phyloP scores from a whole-genome alignment of 495 filamentous ascomycete genomes.

The Paragyromitra xinjiangensis region DNA sequence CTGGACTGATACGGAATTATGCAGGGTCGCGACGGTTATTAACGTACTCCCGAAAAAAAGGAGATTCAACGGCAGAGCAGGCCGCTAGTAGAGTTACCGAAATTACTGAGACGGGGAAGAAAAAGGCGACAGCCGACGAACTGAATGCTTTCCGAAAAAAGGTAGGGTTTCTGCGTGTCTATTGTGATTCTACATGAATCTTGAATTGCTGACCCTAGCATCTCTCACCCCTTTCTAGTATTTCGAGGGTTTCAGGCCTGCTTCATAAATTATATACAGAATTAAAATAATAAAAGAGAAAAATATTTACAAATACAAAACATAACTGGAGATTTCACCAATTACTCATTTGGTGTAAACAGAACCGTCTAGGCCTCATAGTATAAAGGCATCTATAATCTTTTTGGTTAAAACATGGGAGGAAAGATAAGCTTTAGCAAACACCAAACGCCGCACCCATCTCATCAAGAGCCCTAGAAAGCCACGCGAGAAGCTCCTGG shows the following conservation, averaged over 20 bases:
- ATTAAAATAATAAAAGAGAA: background rate
- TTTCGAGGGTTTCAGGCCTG: conserved; percentile 53
- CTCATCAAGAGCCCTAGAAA: conserved; percentile 69
- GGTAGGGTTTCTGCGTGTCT: conserved; percentile 28
- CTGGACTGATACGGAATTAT: conserved; percentile 28
- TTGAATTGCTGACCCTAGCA: background rate
- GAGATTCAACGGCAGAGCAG: conserved; percentile 63
- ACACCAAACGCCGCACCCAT: conserved; percentile 74
- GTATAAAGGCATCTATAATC: conserved; percentile 8
- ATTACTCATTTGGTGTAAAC: background rate
- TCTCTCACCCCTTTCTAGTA: conserved; percentile 36
- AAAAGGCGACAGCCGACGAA: conserved; percentile 69
- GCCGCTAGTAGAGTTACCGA: conserved; percentile 58
- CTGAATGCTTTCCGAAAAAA: conserved; percentile 79
- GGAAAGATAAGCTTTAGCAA: conserved; percentile 22
- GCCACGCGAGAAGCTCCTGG: conserved; percentile 68
- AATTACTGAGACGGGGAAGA: conserved; percentile 36
- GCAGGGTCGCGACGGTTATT: conserved; percentile 85
- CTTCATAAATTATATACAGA: conserved; percentile 16
- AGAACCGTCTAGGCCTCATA: conserved; percentile 5
- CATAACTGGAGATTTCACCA: conserved; percentile 14
- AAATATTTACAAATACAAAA: conserved; percentile 13
- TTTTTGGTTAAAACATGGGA: background rate
- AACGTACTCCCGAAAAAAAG: conserved; percentile 78
- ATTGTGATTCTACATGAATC: background rate